These are phyloP conservation scores for Oehlia diaphana DNA, from an alignment of 192 early-diverging fungal genomes.

Conservation along the genomic window DNA sequence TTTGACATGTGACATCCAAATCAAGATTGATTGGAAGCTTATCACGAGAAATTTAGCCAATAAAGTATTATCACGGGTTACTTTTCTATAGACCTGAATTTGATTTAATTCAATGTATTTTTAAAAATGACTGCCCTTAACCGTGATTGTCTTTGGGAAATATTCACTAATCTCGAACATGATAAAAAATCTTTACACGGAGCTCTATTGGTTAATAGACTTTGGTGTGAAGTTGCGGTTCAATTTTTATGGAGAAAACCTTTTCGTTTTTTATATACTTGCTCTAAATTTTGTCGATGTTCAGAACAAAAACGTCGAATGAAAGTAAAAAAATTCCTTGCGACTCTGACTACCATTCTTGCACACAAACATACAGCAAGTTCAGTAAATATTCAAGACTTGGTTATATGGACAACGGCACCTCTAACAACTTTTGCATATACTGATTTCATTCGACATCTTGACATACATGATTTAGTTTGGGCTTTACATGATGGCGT, in stretches of 20 bases:
- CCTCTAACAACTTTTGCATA: not conserved
- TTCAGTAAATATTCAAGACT: not conserved
- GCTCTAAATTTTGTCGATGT: not conserved
- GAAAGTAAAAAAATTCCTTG: not conserved
- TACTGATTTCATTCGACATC: not conserved
- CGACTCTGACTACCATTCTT: not conserved
- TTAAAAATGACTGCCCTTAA: not conserved
- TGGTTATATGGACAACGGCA: not conserved
- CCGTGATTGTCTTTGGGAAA: constrained; percentile 11
- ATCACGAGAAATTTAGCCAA: too few species aligned
- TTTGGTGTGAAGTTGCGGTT: constrained; percentile 10
- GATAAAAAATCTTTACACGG: constrained; percentile 10
- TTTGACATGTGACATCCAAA: too few species aligned
- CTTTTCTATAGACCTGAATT: too few species aligned
- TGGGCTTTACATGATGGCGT: not conserved
- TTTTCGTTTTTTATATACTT: not conserved
- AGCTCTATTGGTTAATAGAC: not conserved
- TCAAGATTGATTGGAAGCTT: too few species aligned
- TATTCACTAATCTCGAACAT: constrained; percentile 1
- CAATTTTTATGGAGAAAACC: constrained; percentile 24
- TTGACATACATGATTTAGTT: not conserved
- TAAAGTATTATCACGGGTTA: too few species aligned
- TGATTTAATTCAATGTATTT: too few species aligned
- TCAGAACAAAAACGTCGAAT: not conserved
- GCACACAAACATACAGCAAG: not conserved